Conservation (phyloP, 2,329 filamentous ascomycete species). For the Aspergillus awamori region DNA sequence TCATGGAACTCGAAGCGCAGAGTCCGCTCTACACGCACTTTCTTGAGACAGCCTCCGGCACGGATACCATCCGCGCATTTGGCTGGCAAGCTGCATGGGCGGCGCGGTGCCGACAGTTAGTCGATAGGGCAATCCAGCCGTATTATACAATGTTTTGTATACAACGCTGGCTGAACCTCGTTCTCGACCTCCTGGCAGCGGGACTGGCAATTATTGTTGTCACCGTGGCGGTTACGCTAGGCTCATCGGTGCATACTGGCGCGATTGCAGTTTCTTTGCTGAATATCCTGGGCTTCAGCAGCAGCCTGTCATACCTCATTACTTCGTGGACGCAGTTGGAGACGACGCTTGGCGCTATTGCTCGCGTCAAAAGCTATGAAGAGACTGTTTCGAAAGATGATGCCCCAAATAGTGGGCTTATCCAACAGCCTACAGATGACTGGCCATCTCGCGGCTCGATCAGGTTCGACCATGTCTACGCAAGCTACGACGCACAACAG, state of each 20-base stretch:
- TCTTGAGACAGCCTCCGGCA: not conserved
- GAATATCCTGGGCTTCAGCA: not conserved
- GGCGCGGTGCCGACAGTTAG: not conserved
- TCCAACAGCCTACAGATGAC: not conserved
- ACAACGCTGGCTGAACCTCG: not conserved
- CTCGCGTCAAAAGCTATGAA: not conserved
- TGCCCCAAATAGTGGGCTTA: not conserved
- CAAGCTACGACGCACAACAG: not conserved
- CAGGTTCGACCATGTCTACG: not conserved
- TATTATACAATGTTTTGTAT: not conserved
- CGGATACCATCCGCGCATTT: not conserved
- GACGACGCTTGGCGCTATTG: not conserved
- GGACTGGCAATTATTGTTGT: not conserved
- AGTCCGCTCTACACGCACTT: not conserved
- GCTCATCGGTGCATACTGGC: not conserved
- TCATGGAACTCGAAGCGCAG: not conserved
- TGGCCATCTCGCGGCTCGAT: not conserved
- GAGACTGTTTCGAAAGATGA: not conserved
- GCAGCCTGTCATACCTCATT: not conserved
- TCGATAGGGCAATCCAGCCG: not conserved
- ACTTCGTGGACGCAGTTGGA: not conserved
- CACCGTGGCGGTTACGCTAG: not conserved
- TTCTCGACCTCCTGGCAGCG: not conserved
- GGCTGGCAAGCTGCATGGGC: not conserved
- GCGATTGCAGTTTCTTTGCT: not conserved